Base-by-base conservation (phyloP, 805 yeast genomes). In the Myxozyma neotropica region DNA sequence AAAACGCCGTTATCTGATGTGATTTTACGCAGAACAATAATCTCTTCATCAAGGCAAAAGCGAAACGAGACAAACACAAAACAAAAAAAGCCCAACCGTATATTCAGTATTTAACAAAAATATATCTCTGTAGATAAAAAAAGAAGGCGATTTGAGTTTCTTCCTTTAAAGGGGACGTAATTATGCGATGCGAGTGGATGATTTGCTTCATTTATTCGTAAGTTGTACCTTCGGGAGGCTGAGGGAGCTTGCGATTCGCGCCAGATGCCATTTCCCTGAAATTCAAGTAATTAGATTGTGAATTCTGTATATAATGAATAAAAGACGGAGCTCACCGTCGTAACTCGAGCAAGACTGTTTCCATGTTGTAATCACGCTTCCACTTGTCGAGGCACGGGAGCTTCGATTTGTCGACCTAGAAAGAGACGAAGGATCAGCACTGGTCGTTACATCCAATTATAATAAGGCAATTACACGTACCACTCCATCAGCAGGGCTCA, bases 291-390 rank as follows among this genome's bases (percentile, higher is more conserved):
- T 10, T 27, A 19, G n/a, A 45, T 10, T 19, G 7, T 17, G 44
- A 24, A 31, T n/a, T n/a, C 15, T 40, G 24, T 12, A 15, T 19
- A 51, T 8, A 42, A 26, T 12, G 29, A 23, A 24, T 23, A 19
- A 24, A 29, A 4, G 27, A 26, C 36, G 29, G 26, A 15, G 31
- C 57, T 12, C 47, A 64, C 71, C 88, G 88, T 77, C 99, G 83
- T 69, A 94, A 76, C 69, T 92, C 98, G 65, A 92, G 80, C 65
- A 94, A 79, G 6, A 94, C 80, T n/a, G 91, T 88, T 75, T 94
- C 99, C 91, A 94, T 89, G 46, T 92, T 89, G 72, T 87, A 89
- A n/a, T 84, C 79, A 71, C 96, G 81, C 73, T 87, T 90, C 99
- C 99, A 94, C 67, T 83, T 80, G 56, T 82, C 80, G 72, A 94